Evolutionary conservation across 495 filamentous ascomycete species (phyloP), one percentile per base, ranked within the genome.

Genomic region (Trichoderma reesei): DNA sequence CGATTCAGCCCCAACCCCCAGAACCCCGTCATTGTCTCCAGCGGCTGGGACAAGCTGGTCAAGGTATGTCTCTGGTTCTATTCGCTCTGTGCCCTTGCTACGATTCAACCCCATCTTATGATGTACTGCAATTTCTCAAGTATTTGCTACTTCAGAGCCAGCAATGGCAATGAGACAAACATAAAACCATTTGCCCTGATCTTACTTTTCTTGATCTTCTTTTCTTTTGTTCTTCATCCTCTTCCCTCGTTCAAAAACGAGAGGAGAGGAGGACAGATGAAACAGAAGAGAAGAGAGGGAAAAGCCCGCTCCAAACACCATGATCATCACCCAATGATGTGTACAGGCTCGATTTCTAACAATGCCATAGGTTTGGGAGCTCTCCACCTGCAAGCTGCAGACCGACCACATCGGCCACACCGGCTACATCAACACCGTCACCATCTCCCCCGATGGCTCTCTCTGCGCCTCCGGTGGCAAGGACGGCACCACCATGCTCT

Each of bases 101-200:
- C 31, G 42, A 60, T 59, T 72, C 73, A 68, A 79, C 63, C 26
- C 44, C 44, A 48, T 18, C 20, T 48, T 41, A 96, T 89, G 94
- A 98, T 98, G 94, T 81, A 90, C 84, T 85, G 86, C 87, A 86
- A 82, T 72, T 75, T 48, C 76, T 77, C 76, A 93, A 91, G 92
- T 99, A 99, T 98, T 99, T 98, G 94, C 94, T 99, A 99, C 94
- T 99, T 99, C 95, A 96, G 94, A 99, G 92, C 88, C 85, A 82
- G 73, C 72, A 71, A 75, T 73, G 85, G 91, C 91, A 74, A 96
- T 99, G 94, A 99, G 95, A 99, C 90, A 88, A 96, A 80, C 34
- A 33, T 67, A 66, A 75, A 67, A 70, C 41, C 48, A 26, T 60
- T 63, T 70, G 70, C 51, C 38, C 46, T 65, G 60, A 54, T 61